Percentiles rank a stretch among this genome's conserved stretches.
Conservation (phyloP, 441 rosid species). For the Arabidopsis lyrata region DNA sequence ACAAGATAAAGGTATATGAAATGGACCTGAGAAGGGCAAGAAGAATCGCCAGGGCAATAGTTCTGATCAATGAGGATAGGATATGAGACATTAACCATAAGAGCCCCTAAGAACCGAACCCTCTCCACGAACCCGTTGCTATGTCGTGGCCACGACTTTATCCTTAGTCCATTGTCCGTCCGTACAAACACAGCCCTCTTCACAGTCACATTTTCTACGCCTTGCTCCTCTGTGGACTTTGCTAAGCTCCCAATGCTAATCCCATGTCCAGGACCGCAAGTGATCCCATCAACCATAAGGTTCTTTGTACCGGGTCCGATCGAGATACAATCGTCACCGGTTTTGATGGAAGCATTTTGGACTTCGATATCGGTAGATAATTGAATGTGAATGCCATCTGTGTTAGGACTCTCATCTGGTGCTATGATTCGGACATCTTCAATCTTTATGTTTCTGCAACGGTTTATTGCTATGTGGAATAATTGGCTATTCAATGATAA, state of each 20-base stretch:
- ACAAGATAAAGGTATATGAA: neutral
- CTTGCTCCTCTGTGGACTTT: constrained; percentile 37
- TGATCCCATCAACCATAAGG: constrained; percentile 43
- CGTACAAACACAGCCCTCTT: constrained; percentile 41
- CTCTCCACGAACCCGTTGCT: constrained; percentile 47
- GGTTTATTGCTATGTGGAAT: constrained; percentile 54
- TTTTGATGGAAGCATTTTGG: constrained; percentile 41
- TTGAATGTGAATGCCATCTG: constrained; percentile 57
- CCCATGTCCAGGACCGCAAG: constrained; percentile 52
- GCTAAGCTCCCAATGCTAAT: constrained; percentile 52
- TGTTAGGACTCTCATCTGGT: constrained; percentile 50
- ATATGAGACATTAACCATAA: constrained; percentile 35
- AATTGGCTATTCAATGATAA: constrained; percentile 54
- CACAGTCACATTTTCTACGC: constrained; percentile 47
- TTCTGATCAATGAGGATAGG: constrained; percentile 51
- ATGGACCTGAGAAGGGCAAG: constrained; percentile 42
- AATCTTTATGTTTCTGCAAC: constrained; percentile 48
- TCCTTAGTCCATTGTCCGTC: constrained; percentile 48
- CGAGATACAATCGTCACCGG: constrained; percentile 54
- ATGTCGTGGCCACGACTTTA: constrained; percentile 50
- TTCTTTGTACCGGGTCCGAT: constrained; percentile 46
- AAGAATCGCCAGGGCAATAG: constrained; percentile 45
- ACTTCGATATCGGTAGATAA: constrained; percentile 47
- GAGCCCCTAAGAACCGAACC: constrained; percentile 43
- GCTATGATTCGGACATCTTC: constrained; percentile 52